phyloP scores from a whole-genome alignment of 768 basidiomycete species.

The Tricholoma hemisulphureum region DNA sequence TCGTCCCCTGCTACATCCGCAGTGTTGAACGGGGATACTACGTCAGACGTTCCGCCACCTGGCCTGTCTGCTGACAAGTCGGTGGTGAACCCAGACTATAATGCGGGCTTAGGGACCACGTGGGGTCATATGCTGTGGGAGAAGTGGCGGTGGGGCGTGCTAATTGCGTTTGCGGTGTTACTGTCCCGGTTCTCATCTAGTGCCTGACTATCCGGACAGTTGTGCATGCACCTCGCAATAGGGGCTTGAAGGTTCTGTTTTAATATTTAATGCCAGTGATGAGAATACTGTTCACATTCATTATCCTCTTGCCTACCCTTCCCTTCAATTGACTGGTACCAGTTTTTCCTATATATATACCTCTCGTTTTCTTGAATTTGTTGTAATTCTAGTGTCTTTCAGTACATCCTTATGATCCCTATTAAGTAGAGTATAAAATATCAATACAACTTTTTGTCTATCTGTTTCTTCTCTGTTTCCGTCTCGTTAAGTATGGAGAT shows the following conservation, averaged over 20 bases:
- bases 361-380: slow-evolving; percentile 9
- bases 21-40: not conserved
- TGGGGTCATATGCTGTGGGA: slow-evolving; percentile 74
- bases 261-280: not conserved
- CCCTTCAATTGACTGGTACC: not conserved
- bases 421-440: no score
- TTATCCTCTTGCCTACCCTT: not conserved
- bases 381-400: slow-evolving; percentile 13
- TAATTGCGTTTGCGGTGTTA: slow-evolving; percentile 75
- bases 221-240: slow-evolving; percentile 9
- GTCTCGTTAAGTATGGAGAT: no score
- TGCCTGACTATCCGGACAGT: slow-evolving; percentile 21
- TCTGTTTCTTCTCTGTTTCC: no score
- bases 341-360: not conserved
- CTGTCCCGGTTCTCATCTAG: slow-evolving; percentile 72
- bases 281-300: not conserved
- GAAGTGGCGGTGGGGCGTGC: slow-evolving; percentile 81
- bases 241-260: not conserved
- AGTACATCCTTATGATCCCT: no score
- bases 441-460: no score
- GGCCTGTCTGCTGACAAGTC: not conserved
- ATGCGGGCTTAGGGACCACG: slow-evolving; percentile 54
- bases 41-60: no score
- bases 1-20: not conserved
- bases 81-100: slow-evolving; percentile 21